A percentile compares a stretch with the other conserved stretches of the same genome.
Evolutionary conservation across 192 early-diverging fungal genomes (phyloP).

Genomic region (Backusella sp.): DNA sequence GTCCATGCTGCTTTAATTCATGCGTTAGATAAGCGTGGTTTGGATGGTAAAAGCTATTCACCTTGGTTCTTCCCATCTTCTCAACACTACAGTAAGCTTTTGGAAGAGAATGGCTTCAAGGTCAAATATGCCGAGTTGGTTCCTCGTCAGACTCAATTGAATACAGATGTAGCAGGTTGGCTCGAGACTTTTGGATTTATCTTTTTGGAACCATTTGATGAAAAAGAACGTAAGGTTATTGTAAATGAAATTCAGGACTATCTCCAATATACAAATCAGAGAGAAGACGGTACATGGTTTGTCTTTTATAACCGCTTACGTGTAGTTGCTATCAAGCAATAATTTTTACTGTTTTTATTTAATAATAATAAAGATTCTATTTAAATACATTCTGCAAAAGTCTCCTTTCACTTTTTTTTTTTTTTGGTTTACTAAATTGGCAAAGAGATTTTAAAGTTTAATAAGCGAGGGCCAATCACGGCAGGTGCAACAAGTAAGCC

Average conservation of each 20-base stretch:
- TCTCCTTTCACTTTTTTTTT: background rate
- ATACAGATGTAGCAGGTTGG: conserved; percentile 61
- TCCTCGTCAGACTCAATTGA: conserved; percentile 54
- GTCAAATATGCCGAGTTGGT: conserved; percentile 44
- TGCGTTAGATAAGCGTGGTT: conserved; percentile 46
- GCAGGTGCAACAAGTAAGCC: conserved; percentile 63
- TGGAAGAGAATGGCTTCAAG: conserved; percentile 51
- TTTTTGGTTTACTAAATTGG: conserved; percentile 4
- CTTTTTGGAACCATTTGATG: conserved; percentile 50
- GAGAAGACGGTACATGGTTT: conserved; percentile 35
- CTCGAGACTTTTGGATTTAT: conserved; percentile 65
- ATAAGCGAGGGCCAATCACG: conserved; percentile 27
- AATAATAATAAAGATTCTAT: conserved; percentile 1
- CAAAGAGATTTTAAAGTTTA: conserved; percentile 15
- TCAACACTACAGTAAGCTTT: conserved; percentile 45
- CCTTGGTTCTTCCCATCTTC: conserved; percentile 50
- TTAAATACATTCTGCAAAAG: conserved; percentile 3
- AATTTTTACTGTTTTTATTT: background rate
- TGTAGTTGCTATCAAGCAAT: conserved; percentile 26
- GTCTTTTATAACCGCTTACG: conserved; percentile 33
- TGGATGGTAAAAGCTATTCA: conserved; percentile 33
- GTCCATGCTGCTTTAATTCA: conserved; percentile 35
- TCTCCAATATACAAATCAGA: conserved; percentile 19
- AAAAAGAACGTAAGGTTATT: conserved; percentile 23
- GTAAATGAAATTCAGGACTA: conserved; percentile 31